Base-by-base conservation (phyloP, 768 basidiomycete species). In the Exidia glandulosa region DNA sequence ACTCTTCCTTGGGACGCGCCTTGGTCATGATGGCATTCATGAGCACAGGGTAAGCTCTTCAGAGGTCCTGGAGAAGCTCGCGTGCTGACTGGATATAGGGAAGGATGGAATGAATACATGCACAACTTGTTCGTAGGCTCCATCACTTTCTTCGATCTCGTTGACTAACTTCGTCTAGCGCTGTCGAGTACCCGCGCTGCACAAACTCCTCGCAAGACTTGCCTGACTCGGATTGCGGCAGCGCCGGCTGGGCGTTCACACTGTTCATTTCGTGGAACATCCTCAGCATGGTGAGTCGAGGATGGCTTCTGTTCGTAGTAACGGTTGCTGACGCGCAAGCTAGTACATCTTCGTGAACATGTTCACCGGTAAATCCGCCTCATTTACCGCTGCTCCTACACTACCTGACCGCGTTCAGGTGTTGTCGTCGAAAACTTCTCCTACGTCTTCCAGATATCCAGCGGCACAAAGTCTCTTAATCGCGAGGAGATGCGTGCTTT, bases 41-140 rank as follows among this genome's bases (percentile, higher is more conserved):
- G 82, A 94, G 87, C 62, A 89, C 90, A 32, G 94, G 94, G 93
- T 94, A 69, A 64, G 83, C 74, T 16, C 32, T 23, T 27, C n/a
- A 29, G 23, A 7, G 16, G 14, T 27, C 9, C 32, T 37, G 10
- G n/a, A n/a, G n/a, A n/a, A n/a, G 19, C 3, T 54, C 57, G 12
- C 32, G 32, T 29, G 19, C 60, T 64, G 32, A 64, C 57, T 52
- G 52, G 19, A 57, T 63, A 6, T 63, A 94, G 94, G 9, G 94
- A 97, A 71, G 91, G 86, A 0, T 98, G 95, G 95, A 97, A 97
- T 69, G 84, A 87, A 65, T 96, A 87, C 70, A 97, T 97, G 95
- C 94, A 97, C 69, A 90, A 97, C 73, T 95, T 84, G 90, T 94
- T 69, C 67, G 87, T 73, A 5, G 32, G 23, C n/a, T 7, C 12